Evolutionary conservation across 345 rosid genomes (phyloP), one percentile per base, ranked within the genome.

Genomic region (Combretum micranthum): DNA sequence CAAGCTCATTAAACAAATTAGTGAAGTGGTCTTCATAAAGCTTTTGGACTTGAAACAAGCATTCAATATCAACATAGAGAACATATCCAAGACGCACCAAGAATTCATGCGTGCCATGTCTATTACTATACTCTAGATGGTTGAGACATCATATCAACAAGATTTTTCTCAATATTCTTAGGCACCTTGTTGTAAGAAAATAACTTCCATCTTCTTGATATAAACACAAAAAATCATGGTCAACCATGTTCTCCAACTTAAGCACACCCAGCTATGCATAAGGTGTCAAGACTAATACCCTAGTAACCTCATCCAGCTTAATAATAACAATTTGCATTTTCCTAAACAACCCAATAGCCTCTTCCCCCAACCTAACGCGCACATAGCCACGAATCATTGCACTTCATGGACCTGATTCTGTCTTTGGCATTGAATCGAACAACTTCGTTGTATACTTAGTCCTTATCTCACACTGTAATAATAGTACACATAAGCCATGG

Each of bases 91-190:
- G 55, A 23, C 94, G 99, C 25, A 85, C 97, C 76, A 93, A 72
- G 60, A 93, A 85, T 78, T 93, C 95, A 50, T 88, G 99, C 99
- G 89, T 88, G 75, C 98, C 96, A 79, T 92, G 95, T 66, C 81
- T 75, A 44, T 86, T 88, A n/a, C 95, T 88, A 39, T 50, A 83
- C 55, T 87, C 96, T 0, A 90, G 93, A 72, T 92, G 90, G 62
- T 84, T 74, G 54, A 86, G 95, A 70, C 93, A 88, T 96, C 98
- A 86, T 57, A 88, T 61, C 60, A 92, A 73, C 73, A 88, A 62
- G 51, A 83, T 79, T 19, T 93, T 80, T 63, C 97, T 84, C 39
- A 92, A 56, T 81, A 84, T 78, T 21, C 97, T 94, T 77, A 86
- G 96, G 62, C 90, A 88, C 49, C 86, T 89, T 61, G 89, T 76